Evolutionary conservation across 768 basidiomycete genomes (phyloP).

Genomic region (Leccinum obscurum): DNA sequence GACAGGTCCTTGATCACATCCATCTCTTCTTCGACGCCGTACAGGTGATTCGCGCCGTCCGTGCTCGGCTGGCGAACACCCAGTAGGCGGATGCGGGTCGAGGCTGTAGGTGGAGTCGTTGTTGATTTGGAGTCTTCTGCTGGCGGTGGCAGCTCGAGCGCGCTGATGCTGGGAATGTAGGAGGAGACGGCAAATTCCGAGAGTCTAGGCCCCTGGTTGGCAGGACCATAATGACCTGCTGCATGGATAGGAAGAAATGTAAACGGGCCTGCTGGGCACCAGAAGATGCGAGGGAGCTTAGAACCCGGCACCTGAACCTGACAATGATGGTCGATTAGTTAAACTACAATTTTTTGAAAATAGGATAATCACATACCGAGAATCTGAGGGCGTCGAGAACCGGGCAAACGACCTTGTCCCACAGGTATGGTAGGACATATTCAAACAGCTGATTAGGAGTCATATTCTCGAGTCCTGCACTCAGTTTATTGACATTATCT

Average conservation of each 20-base stretch:
- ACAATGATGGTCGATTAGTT: neutral
- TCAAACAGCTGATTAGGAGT: neutral
- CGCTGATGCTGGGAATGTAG: constrained; percentile 17
- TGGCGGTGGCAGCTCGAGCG: neutral
- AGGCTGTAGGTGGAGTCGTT: neutral
- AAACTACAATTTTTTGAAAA: neutral
- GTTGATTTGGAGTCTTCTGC: neutral
- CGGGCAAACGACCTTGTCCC: neutral
- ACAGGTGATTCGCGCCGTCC: constrained; percentile 2
- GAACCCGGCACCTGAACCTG: neutral
- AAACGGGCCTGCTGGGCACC: neutral
- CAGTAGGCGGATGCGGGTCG: constrained; percentile 4
- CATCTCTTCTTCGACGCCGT: constrained; percentile 12
- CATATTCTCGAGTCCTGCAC: neutral
- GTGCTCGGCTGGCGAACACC: constrained; percentile 15
- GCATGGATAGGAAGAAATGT: neutral
- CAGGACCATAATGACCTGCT: neutral
- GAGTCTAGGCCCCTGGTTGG: neutral
- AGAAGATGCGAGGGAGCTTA: neutral
- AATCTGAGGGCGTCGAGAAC: neutral
- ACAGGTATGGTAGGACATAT: neutral
- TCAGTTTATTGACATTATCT: too few species aligned
- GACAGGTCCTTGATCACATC: constrained; percentile 15
- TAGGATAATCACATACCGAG: neutral
- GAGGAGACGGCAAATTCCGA: constrained; percentile 7